Base-by-base conservation (phyloP, 2,329 filamentous ascomycete genomes). In the Mycocentrospora acerina region DNA sequence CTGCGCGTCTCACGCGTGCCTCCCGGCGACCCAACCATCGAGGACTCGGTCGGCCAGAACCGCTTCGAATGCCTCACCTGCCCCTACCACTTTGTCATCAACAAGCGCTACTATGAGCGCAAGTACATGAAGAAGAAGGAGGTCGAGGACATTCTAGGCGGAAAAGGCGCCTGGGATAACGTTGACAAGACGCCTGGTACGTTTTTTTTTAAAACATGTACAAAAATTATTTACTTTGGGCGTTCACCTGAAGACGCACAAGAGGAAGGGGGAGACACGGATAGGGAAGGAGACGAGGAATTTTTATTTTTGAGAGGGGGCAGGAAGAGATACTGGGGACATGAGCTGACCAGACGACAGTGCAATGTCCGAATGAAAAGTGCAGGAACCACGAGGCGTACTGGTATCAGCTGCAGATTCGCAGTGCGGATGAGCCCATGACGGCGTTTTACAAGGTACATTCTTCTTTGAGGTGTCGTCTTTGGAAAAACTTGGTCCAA, bases 341-440 rank as follows among this genome's bases (percentile, higher is more conserved):
- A n/a, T n/a, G n/a, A n/a, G n/a, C 42, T 44, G 32, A 45, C 29
- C 19, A 31, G 2, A 8, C 3, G 3, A 29, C 57, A 81, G 86
- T 86, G 32, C 88, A 93, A 77, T 98, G 93, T 68, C 82, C 87
- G 17, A 83, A 83, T 47, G 83, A 90, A 27, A 78, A 78, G 40
- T 98, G 93, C 74, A 78, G 87, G 60, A 89, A 89, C 48, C 78
- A 82, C 44, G 82, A 89, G 72, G 93, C 93, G 3, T 94, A 90
- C 49, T 97, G 91, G 74, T 95, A 90, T 75, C 89, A 95, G 76
- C 83, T 97, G 56, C 93, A 98, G 78, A 97, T 97, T 71, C 83
- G 93, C 56, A 95, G 89, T 75, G 93, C 93, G 35, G 93, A 98
- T 72, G 93, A 98, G 77, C 93, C 93, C 44, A 96, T 95, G 87